Evolutionary conservation across 148 eudicot genomes (phyloP).

Genomic region (Heliamphora exappendiculata): DNA sequence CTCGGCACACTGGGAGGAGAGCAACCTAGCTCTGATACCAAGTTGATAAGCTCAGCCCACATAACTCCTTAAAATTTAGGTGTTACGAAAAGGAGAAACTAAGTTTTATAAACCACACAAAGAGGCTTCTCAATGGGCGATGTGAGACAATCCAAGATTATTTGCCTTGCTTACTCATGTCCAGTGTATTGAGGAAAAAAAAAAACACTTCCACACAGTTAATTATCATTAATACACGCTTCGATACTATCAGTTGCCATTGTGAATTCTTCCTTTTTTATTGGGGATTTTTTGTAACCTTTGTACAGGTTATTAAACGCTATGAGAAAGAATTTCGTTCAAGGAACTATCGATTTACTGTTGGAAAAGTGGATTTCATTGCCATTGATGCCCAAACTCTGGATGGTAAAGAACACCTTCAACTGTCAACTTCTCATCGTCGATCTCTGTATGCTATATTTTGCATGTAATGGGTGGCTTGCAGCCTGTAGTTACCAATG

Average conservation of each 20-base stretch:
- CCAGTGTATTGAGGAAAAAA: background rate
- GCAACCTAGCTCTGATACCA: too few relatives aligned
- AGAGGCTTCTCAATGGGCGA: too few relatives aligned
- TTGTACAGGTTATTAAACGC: constrained; percentile 55
- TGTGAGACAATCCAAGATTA: too few relatives aligned
- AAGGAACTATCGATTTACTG: constrained; percentile 54
- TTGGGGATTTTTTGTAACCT: constrained; percentile 1
- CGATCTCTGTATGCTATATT: background rate
- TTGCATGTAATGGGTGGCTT: background rate
- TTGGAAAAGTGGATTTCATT: constrained; percentile 80
- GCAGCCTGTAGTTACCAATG: background rate
- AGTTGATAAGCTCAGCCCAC: too few relatives aligned
- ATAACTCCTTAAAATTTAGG: too few relatives aligned
- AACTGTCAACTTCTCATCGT: background rate
- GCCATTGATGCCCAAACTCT: constrained; percentile 78
- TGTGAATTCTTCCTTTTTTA: background rate
- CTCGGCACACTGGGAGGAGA: too few relatives aligned
- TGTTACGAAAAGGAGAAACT: too few relatives aligned
- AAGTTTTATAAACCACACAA: too few relatives aligned
- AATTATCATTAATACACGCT: background rate
- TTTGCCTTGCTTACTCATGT: background rate
- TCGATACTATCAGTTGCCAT: background rate
- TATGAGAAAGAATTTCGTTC: constrained; percentile 69
- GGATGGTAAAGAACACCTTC: constrained; percentile 50
- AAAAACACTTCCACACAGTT: background rate